Conservation (phyloP, 768 basidiomycete species). For the Tricholoma sp. region DNA sequence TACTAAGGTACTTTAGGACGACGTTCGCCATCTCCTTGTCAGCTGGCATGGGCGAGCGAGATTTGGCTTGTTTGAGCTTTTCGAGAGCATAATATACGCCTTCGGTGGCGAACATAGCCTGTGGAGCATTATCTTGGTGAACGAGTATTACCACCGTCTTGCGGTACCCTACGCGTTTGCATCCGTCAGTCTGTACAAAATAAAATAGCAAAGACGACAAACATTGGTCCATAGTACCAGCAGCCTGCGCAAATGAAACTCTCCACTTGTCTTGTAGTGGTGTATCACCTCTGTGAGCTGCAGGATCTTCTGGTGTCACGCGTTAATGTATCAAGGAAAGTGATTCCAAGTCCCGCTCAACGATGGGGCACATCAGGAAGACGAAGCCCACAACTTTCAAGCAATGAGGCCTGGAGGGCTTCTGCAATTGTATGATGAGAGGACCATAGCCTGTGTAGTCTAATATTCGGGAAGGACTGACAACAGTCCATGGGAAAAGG, state of each 20-base stretch:
- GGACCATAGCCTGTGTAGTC: too few relatives aligned
- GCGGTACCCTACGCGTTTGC: slow-evolving; percentile 5
- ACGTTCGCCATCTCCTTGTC: neutral
- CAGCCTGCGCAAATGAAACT: slow-evolving; percentile 11
- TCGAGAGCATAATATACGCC: slow-evolving; percentile 20
- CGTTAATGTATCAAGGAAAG: too few relatives aligned
- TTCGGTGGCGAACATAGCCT: slow-evolving; percentile 11
- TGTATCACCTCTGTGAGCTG: too few relatives aligned
- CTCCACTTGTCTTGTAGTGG: too few relatives aligned
- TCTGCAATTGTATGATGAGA: too few relatives aligned
- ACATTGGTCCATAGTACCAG: slow-evolving; percentile 27
- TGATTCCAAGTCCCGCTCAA: too few relatives aligned
- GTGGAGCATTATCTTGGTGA: slow-evolving; percentile 3
- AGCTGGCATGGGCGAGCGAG: neutral
- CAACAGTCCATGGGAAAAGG: too few relatives aligned
- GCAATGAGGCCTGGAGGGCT: too few relatives aligned
- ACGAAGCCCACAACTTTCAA: too few relatives aligned
- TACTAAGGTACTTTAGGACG: slow-evolving; percentile 9
- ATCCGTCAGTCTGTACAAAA: neutral
- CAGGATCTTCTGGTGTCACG: too few relatives aligned
- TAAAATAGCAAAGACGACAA: slow-evolving; percentile 2
- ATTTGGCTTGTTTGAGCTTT: neutral
- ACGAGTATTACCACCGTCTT: slow-evolving; percentile 8
- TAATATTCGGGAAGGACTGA: too few relatives aligned
- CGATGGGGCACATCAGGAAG: too few relatives aligned